Evolutionary conservation across 1,139 yeast species (phyloP).

Genomic region (Suhomyces taliae): DNA sequence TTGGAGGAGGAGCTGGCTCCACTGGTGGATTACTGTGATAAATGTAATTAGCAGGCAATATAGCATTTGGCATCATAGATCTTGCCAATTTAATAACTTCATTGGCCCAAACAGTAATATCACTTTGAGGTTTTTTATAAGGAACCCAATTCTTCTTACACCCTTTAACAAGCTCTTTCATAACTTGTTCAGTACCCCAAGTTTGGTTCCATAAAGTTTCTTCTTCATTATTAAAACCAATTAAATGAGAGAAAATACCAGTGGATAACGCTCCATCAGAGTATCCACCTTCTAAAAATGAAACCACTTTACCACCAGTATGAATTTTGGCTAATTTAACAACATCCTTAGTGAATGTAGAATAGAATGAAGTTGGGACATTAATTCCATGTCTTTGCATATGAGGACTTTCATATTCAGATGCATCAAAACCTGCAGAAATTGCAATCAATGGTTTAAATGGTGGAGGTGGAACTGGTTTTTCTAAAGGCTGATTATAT

Average conservation of each 20-base stretch:
- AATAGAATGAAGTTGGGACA: conserved; percentile 80
- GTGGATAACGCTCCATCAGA: conserved; percentile 81
- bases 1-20: conserved; percentile 12
- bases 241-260: conserved; percentile 76
- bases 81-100: conserved; percentile 69
- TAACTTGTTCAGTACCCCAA: conserved; percentile 64
- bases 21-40: conserved; percentile 28
- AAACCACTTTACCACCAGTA: conserved; percentile 61
- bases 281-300: conserved; percentile 84
- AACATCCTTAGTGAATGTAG: conserved; percentile 72
- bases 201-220: conserved; percentile 59
- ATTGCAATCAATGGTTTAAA: conserved; percentile 72
- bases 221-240: conserved; percentile 54
- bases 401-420: conserved; percentile 75
- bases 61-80: conserved; percentile 63
- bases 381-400: conserved; percentile 87
- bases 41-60: conserved; percentile 41
- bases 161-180: conserved; percentile 67
- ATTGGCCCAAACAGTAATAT: conserved; percentile 62
- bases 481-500: conserved; percentile 23
- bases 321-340: conserved; percentile 63
- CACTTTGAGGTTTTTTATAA: conserved; percentile 46
- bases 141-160: conserved; percentile 70
- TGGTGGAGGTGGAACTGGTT: conserved; percentile 44
- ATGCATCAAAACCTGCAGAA: conserved; percentile 89